Percentiles rank a stretch among this genome's conserved stretches.
These are phyloP conservation scores for Corylus heterophylla DNA, from an alignment of 306 rosid species.

Conservation along the genomic window DNA sequence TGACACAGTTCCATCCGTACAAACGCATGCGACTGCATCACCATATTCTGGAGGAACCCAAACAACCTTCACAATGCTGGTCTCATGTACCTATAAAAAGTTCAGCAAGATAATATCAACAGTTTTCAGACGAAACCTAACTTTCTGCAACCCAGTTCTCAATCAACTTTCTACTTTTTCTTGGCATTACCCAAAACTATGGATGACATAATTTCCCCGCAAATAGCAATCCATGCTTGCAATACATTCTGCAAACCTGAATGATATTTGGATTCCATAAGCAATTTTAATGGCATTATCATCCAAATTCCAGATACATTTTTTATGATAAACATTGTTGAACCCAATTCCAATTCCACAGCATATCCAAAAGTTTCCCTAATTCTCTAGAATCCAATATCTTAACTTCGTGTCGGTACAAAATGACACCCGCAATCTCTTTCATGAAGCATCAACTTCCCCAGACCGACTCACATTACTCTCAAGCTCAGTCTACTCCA, in stretches of 20 bases:
- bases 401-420: background rate
- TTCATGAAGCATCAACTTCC: background rate
- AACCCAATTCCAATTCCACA: background rate
- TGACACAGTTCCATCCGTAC: constrained; percentile 59
- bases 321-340: background rate
- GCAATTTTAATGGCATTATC: background rate
- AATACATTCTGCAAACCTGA: background rate
- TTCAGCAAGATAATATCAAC: background rate
- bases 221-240: background rate
- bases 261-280: background rate
- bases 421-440: background rate
- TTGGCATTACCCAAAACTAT: background rate
- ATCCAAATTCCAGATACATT: background rate
- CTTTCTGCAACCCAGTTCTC: background rate
- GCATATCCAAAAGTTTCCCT: background rate
- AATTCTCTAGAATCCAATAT: background rate
- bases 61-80: constrained; percentile 56
- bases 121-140: background rate
- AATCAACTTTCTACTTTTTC: background rate
- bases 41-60: constrained; percentile 91
- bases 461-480: background rate
- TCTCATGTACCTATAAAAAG: constrained; percentile 51
- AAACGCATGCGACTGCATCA: constrained; percentile 80
- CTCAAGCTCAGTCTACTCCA: background rate
- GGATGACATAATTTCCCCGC: background rate